A percentile compares a stretch with the other conserved stretches of the same genome.
phyloP scores from a whole-genome alignment of 1,139 yeast genomes.

The Kurtzmaniella quercitrusa region DNA sequence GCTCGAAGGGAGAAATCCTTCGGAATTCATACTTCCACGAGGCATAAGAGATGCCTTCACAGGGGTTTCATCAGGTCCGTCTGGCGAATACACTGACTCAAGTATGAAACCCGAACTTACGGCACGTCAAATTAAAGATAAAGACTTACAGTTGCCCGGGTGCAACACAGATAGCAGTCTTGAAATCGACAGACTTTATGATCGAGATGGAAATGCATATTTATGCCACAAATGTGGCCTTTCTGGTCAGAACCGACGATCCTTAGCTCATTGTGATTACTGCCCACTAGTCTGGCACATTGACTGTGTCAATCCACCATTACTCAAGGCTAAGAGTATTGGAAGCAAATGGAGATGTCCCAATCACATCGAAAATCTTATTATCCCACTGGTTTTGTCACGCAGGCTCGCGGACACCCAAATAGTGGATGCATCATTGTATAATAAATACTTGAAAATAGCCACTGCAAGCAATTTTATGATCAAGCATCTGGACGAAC shows the following conservation, averaged over 20 bases:
- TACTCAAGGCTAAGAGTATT: slow-evolving; percentile 68
- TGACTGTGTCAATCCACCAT: slow-evolving; percentile 80
- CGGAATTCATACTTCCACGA: slow-evolving; percentile 69
- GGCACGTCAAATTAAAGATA: slow-evolving; percentile 27
- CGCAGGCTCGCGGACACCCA: slow-evolving; percentile 55
- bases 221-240: slow-evolving; percentile 74
- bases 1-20: slow-evolving; percentile 60
- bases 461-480: slow-evolving; percentile 55
- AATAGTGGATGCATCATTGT: slow-evolving; percentile 48
- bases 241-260: slow-evolving; percentile 54
- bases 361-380: slow-evolving; percentile 64
- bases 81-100: slow-evolving; percentile 69
- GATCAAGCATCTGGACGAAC: slow-evolving; percentile 66
- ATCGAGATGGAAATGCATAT: slow-evolving; percentile 56
- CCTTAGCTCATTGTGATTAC: slow-evolving; percentile 75
- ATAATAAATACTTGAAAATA: slow-evolving; percentile 30
- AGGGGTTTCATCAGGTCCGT: slow-evolving; percentile 62
- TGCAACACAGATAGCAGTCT: slow-evolving; percentile 41
- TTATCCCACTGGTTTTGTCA: slow-evolving; percentile 28
- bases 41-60: slow-evolving; percentile 68
- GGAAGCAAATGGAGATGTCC: slow-evolving; percentile 95
- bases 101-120: slow-evolving; percentile 50
- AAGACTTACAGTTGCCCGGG: slow-evolving; percentile 38
- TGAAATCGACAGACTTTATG: slow-evolving; percentile 64
- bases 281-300: slow-evolving; percentile 89